Percentiles rank a stretch among this genome's conserved stretches.
phyloP scores from a whole-genome alignment of 2,329 filamentous ascomycete genomes.

The Hypoxylon sp. region DNA sequence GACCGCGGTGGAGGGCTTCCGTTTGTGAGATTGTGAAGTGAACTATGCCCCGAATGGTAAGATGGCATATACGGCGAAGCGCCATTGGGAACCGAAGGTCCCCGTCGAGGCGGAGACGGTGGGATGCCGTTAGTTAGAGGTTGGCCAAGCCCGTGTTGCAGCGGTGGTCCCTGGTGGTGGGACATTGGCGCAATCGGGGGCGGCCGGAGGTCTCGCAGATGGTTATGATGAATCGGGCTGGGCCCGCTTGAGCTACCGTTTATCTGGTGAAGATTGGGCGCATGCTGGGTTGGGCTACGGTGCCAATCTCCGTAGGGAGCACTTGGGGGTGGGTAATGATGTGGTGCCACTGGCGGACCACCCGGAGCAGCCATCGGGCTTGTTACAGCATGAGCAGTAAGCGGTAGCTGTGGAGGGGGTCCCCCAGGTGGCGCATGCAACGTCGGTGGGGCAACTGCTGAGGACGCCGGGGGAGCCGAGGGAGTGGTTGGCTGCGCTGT shows the following conservation, averaged over 20 bases:
- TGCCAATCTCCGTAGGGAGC: conserved; percentile 62
- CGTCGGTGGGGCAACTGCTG: conserved; percentile 41
- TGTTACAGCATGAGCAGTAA: conserved; percentile 45
- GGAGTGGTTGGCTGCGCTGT: conserved; percentile 39
- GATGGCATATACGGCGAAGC: conserved; percentile 55
- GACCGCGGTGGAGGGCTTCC: conserved; percentile 58
- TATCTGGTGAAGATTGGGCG: conserved; percentile 60
- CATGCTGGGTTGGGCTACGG: conserved; percentile 62
- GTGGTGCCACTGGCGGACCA: conserved; percentile 53
- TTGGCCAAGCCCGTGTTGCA: conserved; percentile 58
- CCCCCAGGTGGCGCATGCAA: conserved; percentile 45
- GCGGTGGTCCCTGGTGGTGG: conserved; percentile 57
- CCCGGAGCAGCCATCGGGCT: conserved; percentile 53
- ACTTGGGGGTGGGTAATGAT: conserved; percentile 55
- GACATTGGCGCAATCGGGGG: conserved; percentile 59
- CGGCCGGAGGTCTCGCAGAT: conserved; percentile 62
- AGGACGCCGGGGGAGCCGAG: conserved; percentile 29
- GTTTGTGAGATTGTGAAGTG: conserved; percentile 52
- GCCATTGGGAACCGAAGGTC: conserved; percentile 55
- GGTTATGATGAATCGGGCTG: conserved; percentile 47
- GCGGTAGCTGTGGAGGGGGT: conserved; percentile 44
- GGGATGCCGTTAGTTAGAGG: conserved; percentile 61
- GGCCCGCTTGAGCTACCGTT: conserved; percentile 59
- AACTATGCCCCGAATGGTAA: conserved; percentile 50
- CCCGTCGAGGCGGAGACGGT: conserved; percentile 62